Conservation (phyloP, 139 green algal genomes). For the Pleodorina starrii region DNA sequence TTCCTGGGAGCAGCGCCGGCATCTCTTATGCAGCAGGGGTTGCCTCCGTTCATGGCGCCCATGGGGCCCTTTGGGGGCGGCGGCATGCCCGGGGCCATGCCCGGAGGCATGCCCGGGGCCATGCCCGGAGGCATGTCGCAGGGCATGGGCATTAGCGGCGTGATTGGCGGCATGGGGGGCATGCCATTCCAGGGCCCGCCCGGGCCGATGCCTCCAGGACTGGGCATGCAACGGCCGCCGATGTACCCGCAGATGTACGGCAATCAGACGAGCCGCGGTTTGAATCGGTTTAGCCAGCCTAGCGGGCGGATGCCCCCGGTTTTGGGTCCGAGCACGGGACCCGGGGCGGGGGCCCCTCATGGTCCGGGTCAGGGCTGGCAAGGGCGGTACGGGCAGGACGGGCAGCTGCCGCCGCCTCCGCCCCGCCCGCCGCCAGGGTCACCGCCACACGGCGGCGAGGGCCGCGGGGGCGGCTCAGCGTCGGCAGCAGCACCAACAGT, state of each 20-base stretch:
- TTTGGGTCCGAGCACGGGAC: background rate
- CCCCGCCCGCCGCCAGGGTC: background rate
- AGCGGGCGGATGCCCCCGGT: constrained; percentile 9
- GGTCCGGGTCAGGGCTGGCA: constrained; percentile 19
- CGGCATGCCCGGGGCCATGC: background rate
- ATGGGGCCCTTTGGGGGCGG: background rate
- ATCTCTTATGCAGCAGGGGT: background rate
- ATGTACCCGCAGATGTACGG: background rate
- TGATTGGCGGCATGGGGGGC: constrained; percentile 14
- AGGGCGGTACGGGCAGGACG: background rate
- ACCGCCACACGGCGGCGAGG: background rate
- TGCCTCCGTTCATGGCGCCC: constrained; percentile 18
- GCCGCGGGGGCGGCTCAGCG: background rate
- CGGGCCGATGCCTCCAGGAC: background rate
- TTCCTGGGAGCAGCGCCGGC: background rate
- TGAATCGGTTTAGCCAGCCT: background rate
- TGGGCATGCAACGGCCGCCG: constrained; percentile 13
- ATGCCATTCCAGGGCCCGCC: constrained; percentile 2
- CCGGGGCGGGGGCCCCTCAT: background rate
- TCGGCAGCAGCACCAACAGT: background rate
- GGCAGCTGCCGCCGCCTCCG: background rate
- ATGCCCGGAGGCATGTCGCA: background rate
- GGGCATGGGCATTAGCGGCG: constrained; percentile 3
- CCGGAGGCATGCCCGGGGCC: background rate
- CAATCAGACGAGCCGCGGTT: background rate